A percentile compares a stretch with the other conserved stretches of the same genome.
phyloP scores from a whole-genome alignment of 2,329 filamentous ascomycete genomes.

The Biscogniauxia marginata region DNA sequence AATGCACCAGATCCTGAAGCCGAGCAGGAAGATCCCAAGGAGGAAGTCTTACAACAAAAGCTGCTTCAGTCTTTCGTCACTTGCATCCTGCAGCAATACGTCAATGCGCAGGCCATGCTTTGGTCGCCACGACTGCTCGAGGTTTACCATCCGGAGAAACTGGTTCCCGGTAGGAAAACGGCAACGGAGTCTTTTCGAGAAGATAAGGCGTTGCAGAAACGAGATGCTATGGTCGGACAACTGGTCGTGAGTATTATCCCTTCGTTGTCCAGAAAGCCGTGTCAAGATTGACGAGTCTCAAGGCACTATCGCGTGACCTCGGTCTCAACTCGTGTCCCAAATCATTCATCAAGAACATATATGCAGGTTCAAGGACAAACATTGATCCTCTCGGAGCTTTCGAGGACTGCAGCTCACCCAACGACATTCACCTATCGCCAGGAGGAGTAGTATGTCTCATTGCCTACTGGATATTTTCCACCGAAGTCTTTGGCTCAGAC shows the following conservation, averaged over 20 bases:
- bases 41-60: slow-evolving; percentile 60
- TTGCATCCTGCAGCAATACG: slow-evolving; percentile 71
- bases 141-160: slow-evolving; percentile 62
- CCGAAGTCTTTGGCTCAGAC: slow-evolving; percentile 58
- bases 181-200: slow-evolving; percentile 64
- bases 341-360: slow-evolving; percentile 45
- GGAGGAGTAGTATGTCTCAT: slow-evolving; percentile 59
- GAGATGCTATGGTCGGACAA: slow-evolving; percentile 69
- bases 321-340: slow-evolving; percentile 49
- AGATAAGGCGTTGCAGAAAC: slow-evolving; percentile 58
- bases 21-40: slow-evolving; percentile 51
- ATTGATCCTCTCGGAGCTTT: slow-evolving; percentile 48
- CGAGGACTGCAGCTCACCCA: slow-evolving; percentile 45
- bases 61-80: slow-evolving; percentile 77
- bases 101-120: slow-evolving; percentile 58
- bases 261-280: not conserved
- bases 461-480: slow-evolving; percentile 62
- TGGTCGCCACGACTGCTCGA: slow-evolving; percentile 68
- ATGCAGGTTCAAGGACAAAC: slow-evolving; percentile 38
- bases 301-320: slow-evolving; percentile 64
- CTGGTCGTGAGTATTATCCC: slow-evolving; percentile 54
- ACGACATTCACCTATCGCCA: slow-evolving; percentile 57
- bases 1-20: slow-evolving; percentile 64
- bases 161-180: slow-evolving; percentile 61
- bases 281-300: not conserved